Evolutionary conservation across 352 stramenopile genomes (phyloP), one percentile per base, ranked within the genome.

Genomic region (Globisporangium sylvaticum): DNA sequence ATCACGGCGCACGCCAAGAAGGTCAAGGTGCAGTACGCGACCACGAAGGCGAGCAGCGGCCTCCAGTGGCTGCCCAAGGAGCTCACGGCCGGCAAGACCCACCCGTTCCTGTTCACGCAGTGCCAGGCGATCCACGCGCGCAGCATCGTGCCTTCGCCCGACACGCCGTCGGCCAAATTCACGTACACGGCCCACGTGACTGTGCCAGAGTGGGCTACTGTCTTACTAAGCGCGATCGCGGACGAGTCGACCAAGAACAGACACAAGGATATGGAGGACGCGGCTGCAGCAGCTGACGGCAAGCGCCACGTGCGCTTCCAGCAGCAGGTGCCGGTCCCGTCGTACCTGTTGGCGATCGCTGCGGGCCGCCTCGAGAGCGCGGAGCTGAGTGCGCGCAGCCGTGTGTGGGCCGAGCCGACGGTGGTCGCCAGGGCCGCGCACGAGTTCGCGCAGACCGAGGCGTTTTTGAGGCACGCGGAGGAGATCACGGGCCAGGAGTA

Each of bases 391-490:
- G 71, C 80, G 0, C 83, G 96, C 14, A 83, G 80, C 62, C 75
- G 88, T 29, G 91, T 99, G n/a, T 99, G 96, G 96, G 85, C 84
- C 4, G 97, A 99, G 75, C 90, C 95, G 18, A 77, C 72, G 7
- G 81, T 99, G 24, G 92, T 99, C 0, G 91, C 96, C 0, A 89
- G 81, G 32, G 95, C 94, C 1, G 93, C 91, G 18, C 88, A 94
- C 69, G 97, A 99, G 75, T 99, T 99, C 71, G 79, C 80, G 9
- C 89, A 99, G 71, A 99, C 96, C 0, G 95, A 99, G 73, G 78
- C 80, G 10, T 98, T 98, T 65, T 66, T 99, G 12, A 66, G 86
- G 60, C 84, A 91, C 46, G 97, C 96, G 0, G 97, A 99, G 76
- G 79, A 80, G 5, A 89, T 99, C 57, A 96, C 92, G 12, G 87